These are phyloP conservation scores for Abrus precatorius DNA, from an alignment of 306 rosid species.

Conservation along the genomic window DNA sequence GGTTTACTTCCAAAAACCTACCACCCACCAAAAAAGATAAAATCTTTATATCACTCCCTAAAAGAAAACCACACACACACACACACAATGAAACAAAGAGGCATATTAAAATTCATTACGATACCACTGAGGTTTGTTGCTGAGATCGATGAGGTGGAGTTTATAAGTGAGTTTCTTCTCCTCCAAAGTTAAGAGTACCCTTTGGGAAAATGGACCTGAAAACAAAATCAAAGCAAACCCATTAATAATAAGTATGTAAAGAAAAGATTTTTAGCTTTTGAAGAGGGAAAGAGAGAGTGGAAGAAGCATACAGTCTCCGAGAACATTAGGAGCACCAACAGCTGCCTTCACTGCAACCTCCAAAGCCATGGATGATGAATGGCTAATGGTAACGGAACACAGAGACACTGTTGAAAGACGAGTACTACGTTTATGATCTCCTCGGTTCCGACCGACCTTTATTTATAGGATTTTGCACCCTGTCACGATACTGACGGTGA, in stretches of 20 bases:
- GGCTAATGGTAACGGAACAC: not conserved
- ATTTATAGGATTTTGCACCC: not conserved
- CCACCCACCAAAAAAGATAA: slow-evolving; percentile 4
- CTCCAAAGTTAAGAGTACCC: slow-evolving; percentile 83
- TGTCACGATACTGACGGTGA: no score
- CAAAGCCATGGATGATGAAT: slow-evolving; percentile 57
- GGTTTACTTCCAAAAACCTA: slow-evolving; percentile 82
- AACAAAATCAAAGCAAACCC: not conserved
- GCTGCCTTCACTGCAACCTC: slow-evolving; percentile 84
- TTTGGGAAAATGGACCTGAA: slow-evolving; percentile 85
- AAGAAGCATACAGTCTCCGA: slow-evolving; percentile 77
- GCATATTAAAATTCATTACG: not conserved
- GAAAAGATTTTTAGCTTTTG: no score
- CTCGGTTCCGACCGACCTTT: not conserved
- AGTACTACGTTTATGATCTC: not conserved
- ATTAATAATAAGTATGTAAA: not conserved
- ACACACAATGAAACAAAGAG: not conserved
- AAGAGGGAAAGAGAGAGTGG: not conserved
- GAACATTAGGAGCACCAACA: slow-evolving; percentile 61
- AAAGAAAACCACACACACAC: not conserved
- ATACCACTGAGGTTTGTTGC: slow-evolving; percentile 83
- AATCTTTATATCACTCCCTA: no score
- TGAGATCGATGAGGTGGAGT: slow-evolving; percentile 62
- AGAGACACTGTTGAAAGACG: no score
- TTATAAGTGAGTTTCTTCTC: slow-evolving; percentile 79